Conservation (phyloP, 139 green algal species). For the Trebouxia sp. region DNA sequence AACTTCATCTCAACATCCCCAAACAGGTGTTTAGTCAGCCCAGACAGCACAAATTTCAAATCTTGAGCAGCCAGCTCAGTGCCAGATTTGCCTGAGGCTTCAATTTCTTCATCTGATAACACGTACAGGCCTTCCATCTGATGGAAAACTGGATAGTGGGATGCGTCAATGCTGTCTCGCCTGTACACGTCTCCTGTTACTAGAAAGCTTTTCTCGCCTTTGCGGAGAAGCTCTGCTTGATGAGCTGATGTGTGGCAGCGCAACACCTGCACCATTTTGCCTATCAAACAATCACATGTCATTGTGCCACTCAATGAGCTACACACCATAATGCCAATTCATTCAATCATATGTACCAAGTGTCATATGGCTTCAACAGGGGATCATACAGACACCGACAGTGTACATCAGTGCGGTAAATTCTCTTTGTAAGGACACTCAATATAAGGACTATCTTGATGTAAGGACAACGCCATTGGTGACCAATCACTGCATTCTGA, state of each 20-base stretch:
- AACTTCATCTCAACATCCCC: slow-evolving; percentile 72
- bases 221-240: slow-evolving; percentile 81
- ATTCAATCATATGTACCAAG: no score
- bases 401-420: no score
- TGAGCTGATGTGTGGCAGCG: slow-evolving; percentile 88
- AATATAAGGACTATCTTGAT: no score
- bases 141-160: slow-evolving; percentile 99
- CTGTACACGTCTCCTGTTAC: slow-evolving; percentile 97
- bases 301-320: no score
- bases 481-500: no score
- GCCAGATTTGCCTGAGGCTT: slow-evolving; percentile 34
- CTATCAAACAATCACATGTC: no score
- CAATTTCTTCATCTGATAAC: slow-evolving; percentile 49
- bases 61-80: slow-evolving; percentile 70
- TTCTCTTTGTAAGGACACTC: no score
- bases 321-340: no score
- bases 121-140: slow-evolving; percentile 95
- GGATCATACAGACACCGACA: no score
- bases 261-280: slow-evolving; percentile 48
- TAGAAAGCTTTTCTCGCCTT: slow-evolving; percentile 84
- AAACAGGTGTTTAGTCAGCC: slow-evolving; percentile 88
- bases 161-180: slow-evolving; percentile 95
- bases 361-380: no score
- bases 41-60: slow-evolving; percentile 93
- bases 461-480: no score